These are phyloP conservation scores for Sungouiella blattae DNA, from an alignment of 805 yeast genomes.

Conservation along the genomic window DNA sequence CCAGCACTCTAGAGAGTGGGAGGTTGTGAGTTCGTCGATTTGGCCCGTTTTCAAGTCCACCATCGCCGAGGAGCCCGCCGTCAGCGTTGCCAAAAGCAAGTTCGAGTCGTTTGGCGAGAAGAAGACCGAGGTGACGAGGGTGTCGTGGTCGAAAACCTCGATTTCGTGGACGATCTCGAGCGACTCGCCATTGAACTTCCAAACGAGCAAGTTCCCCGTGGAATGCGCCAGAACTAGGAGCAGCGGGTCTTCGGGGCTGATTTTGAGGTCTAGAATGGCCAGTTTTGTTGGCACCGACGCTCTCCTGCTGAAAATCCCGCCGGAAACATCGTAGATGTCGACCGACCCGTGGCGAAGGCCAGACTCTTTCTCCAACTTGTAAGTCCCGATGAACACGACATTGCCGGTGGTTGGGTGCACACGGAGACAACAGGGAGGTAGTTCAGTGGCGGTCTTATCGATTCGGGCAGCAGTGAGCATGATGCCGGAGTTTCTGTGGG, in stretches of 20 bases:
- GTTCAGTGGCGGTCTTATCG: conserved; percentile 35
- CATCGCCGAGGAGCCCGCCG: conserved; percentile 59
- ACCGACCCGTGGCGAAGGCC: conserved; percentile 64
- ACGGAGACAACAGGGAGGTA: conserved; percentile 84
- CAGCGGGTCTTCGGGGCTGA: conserved; percentile 51
- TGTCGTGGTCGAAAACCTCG: conserved; percentile 46
- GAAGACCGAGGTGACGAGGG: conserved; percentile 61
- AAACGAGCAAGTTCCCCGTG: conserved; percentile 66
- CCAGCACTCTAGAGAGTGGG: conserved; percentile 85
- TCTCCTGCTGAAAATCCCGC: conserved; percentile 9
- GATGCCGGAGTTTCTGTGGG: too few species aligned
- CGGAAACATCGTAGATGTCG: conserved; percentile 35
- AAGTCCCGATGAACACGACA: conserved; percentile 70
- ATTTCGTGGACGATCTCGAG: conserved; percentile 15
- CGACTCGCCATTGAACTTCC: conserved; percentile 42
- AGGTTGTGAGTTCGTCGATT: conserved; percentile 24
- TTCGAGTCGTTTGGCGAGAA: conserved; percentile 45
- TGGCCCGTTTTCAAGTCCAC: conserved; percentile 26
- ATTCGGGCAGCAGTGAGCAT: conserved; percentile 1
- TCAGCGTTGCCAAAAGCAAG: conserved; percentile 54
- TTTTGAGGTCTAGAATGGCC: conserved; percentile 77
- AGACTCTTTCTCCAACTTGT: conserved; percentile 56
- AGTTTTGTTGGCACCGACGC: conserved; percentile 38
- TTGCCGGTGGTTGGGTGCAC: conserved; percentile 49
- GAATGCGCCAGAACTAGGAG: conserved; percentile 69